Percentiles rank a stretch among this genome's conserved stretches.
These are phyloP conservation scores for Malassezia japonica DNA, from an alignment of 1,284 basidiomycete genomes.

Conservation along the genomic window DNA sequence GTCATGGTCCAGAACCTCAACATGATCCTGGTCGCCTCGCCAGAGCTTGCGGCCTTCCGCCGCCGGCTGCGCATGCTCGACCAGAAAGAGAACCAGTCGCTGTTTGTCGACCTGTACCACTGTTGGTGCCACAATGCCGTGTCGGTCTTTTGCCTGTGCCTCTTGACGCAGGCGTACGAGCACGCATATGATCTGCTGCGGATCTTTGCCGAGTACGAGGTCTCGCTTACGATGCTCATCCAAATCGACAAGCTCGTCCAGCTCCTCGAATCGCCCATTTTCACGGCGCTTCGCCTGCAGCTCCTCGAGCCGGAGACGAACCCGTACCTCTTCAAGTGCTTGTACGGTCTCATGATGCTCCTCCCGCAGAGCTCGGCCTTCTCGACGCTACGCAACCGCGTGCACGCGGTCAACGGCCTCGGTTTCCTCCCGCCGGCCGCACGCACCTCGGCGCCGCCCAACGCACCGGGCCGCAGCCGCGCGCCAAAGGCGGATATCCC, in stretches of 20 bases:
- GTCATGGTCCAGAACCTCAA: slow-evolving; percentile 96
- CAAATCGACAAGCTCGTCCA: slow-evolving; percentile 98
- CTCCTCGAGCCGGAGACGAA: slow-evolving; percentile 92
- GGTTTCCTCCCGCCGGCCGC: slow-evolving; percentile 78
- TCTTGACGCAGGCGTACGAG: slow-evolving; percentile 94
- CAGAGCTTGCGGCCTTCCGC: slow-evolving; percentile 85
- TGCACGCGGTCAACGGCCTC: slow-evolving; percentile 87
- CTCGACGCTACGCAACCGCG: slow-evolving; percentile 79
- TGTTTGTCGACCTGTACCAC: slow-evolving; percentile 84
- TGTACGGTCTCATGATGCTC: slow-evolving; percentile 95
- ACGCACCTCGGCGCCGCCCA: slow-evolving; percentile 6
- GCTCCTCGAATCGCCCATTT: slow-evolving; percentile 93
- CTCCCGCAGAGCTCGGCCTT: slow-evolving; percentile 95
- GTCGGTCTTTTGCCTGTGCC: slow-evolving; percentile 85
- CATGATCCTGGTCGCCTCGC: slow-evolving; percentile 90
- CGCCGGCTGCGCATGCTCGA: slow-evolving; percentile 85
- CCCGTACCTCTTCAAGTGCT: slow-evolving; percentile 90
- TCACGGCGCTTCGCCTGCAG: slow-evolving; percentile 93
- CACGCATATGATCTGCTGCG: slow-evolving; percentile 94
- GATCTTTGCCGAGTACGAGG: slow-evolving; percentile 86
- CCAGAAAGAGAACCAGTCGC: slow-evolving; percentile 72
- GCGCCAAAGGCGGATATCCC: slow-evolving; percentile 25
- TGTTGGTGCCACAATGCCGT: slow-evolving; percentile 99
- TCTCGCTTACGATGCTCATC: slow-evolving; percentile 85
- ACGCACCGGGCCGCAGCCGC: not conserved